phyloP scores from a whole-genome alignment of 2,329 filamentous ascomycete genomes.

The Calonectria hawksworthii region DNA sequence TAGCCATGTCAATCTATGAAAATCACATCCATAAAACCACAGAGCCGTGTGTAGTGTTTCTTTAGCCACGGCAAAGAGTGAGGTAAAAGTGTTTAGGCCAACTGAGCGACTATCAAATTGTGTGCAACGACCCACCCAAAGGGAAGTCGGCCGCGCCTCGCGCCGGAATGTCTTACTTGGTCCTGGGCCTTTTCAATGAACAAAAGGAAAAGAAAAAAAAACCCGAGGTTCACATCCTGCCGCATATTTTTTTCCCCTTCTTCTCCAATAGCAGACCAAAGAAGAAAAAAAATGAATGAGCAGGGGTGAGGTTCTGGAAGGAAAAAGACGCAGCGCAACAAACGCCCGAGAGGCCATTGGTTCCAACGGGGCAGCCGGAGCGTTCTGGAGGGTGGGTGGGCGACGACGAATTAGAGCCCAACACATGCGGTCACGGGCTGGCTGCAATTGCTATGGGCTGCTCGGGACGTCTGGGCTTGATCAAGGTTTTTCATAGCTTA shows the following conservation, averaged over 20 bases:
- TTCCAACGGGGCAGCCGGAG: conserved; percentile 18
- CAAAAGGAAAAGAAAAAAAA: neutral
- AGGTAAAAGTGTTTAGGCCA: too few relatives aligned
- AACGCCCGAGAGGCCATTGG: conserved; percentile 34
- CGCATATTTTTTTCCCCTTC: neutral
- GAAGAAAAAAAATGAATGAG: neutral
- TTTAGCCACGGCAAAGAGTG: neutral
- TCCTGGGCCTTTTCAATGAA: neutral
- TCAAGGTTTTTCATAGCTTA: conserved; percentile 32
- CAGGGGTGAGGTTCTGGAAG: conserved; percentile 29
- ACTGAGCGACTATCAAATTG: neutral
- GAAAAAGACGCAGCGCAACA: conserved; percentile 31
- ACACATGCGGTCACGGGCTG: conserved; percentile 35
- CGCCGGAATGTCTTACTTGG: neutral
- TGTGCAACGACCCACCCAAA: neutral
- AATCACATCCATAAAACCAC: neutral
- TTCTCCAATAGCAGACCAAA: neutral
- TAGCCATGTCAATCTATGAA: neutral
- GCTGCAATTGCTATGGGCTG: conserved; percentile 23
- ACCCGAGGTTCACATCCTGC: conserved; percentile 5
- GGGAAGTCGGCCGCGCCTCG: neutral
- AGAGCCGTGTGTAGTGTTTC: neutral
- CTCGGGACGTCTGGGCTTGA: conserved; percentile 29
- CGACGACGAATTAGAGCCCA: conserved; percentile 38
- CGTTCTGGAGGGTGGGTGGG: conserved; percentile 26